Evolutionary conservation across 2,329 filamentous ascomycete genomes (phyloP).

Genomic region (Aureobasidium sp.): DNA sequence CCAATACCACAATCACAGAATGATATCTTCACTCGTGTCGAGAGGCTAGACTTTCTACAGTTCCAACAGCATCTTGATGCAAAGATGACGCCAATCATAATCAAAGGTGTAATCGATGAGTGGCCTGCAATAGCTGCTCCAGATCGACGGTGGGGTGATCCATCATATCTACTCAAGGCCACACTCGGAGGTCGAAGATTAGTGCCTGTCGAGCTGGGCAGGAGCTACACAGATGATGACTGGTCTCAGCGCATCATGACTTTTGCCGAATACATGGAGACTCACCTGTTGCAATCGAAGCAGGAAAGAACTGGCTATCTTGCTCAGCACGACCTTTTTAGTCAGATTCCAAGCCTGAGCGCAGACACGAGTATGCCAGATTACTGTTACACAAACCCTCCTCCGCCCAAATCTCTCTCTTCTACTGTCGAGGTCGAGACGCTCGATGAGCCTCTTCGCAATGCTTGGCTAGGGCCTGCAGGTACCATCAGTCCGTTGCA

Average conservation of each 20-base stretch:
- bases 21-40: not conserved
- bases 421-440: constrained; percentile 42
- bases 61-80: constrained; percentile 24
- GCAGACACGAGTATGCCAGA: constrained; percentile 74
- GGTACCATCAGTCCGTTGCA: constrained; percentile 88
- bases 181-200: constrained; percentile 71
- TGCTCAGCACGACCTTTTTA: constrained; percentile 81
- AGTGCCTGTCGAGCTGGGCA: constrained; percentile 72
- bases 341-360: constrained; percentile 68
- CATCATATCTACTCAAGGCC: constrained; percentile 60
- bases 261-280: constrained; percentile 61
- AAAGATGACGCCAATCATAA: constrained; percentile 50
- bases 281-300: constrained; percentile 43
- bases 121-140: constrained; percentile 67
- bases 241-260: constrained; percentile 78
- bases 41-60: constrained; percentile 16
- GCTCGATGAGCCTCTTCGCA: constrained; percentile 57
- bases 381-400: constrained; percentile 65
- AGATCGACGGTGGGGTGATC: constrained; percentile 60
- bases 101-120: constrained; percentile 53
- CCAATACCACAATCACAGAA: not conserved
- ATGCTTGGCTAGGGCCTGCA: constrained; percentile 87
- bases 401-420: constrained; percentile 63
- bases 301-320: constrained; percentile 58
- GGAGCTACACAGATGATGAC: constrained; percentile 75